Conservation (phyloP, 495 filamentous ascomycete species). For the Lophium mytilinum region DNA sequence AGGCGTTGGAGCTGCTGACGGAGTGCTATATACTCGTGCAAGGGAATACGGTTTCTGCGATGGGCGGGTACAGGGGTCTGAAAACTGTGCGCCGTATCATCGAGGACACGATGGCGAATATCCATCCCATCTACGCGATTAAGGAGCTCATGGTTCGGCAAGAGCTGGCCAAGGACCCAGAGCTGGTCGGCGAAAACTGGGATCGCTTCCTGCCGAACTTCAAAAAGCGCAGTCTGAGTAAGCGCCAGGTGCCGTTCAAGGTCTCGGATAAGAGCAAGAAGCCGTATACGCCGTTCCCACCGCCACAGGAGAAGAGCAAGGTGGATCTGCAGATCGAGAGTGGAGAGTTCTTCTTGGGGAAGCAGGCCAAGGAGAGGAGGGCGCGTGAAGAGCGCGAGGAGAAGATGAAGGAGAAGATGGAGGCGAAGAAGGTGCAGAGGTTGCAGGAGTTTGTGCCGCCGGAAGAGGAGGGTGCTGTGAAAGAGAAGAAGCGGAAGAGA, state of each 20-base stretch:
- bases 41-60: constrained; percentile 87
- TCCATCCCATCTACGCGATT: constrained; percentile 88
- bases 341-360: constrained; percentile 91
- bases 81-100: constrained; percentile 88
- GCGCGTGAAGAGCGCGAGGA: constrained; percentile 70
- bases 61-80: constrained; percentile 85
- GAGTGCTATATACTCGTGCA: constrained; percentile 91
- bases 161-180: constrained; percentile 92
- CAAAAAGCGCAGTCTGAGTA: constrained; percentile 88
- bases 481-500: constrained; percentile 49
- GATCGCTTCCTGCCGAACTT: constrained; percentile 95
- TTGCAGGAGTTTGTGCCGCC: constrained; percentile 82
- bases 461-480: constrained; percentile 51
- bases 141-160: constrained; percentile 99
- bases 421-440: constrained; percentile 78
- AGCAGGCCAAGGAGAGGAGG: constrained; percentile 81
- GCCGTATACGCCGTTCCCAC: constrained; percentile 73
- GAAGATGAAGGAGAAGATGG: constrained; percentile 73
- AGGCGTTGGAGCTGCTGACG: constrained; percentile 92
- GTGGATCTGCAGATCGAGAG: constrained; percentile 96
- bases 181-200: constrained; percentile 81
- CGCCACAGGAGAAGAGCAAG: constrained; percentile 84
- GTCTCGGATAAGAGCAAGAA: constrained; percentile 93
- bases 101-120: constrained; percentile 93
- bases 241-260: constrained; percentile 73